Evolutionary conservation across 352 stramenopile species (phyloP).

Genomic region (Blastocystis sp.): DNA sequence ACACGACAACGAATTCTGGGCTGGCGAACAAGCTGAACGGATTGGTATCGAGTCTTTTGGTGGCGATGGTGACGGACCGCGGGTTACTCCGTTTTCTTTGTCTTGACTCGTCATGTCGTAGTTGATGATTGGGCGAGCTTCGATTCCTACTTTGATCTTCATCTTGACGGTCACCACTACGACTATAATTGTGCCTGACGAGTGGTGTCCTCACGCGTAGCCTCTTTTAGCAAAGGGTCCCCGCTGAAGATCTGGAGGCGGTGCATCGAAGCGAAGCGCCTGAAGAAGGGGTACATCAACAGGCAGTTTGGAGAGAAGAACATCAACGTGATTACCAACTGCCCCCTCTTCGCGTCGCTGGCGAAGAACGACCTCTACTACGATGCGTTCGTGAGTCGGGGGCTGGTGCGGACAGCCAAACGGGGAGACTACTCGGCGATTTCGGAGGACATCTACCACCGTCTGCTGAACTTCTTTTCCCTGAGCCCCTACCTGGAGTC

Average conservation of each 20-base stretch:
- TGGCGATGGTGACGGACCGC: constrained; percentile 58
- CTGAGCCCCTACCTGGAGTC: not conserved
- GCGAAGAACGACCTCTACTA: constrained; percentile 62
- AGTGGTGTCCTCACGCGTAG: not conserved
- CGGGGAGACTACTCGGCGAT: constrained; percentile 35
- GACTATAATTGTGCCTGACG: not conserved
- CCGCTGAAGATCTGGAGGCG: constrained; percentile 3
- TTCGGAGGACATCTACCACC: constrained; percentile 38
- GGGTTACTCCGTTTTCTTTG: constrained; percentile 12
- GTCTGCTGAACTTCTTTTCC: constrained; percentile 58
- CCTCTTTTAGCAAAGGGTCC: not conserved
- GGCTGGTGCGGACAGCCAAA: constrained; percentile 36
- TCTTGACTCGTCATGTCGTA: not conserved
- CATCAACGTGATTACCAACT: constrained; percentile 68
- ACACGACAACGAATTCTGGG: constrained; percentile 52
- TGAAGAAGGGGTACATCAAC: constrained; percentile 18
- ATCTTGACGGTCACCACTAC: constrained; percentile 35
- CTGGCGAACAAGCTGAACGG: constrained; percentile 58
- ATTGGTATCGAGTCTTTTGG: constrained; percentile 38
- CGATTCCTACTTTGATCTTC: constrained; percentile 66
- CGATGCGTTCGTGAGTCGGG: constrained; percentile 14
- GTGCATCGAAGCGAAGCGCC: not conserved
- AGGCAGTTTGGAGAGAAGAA: constrained; percentile 8
- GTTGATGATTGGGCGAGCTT: constrained; percentile 57
- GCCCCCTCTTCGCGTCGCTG: constrained; percentile 27